Base-by-base conservation (phyloP, 176 grass and related monocot genomes). In the Rhynchospora tenuis region DNA sequence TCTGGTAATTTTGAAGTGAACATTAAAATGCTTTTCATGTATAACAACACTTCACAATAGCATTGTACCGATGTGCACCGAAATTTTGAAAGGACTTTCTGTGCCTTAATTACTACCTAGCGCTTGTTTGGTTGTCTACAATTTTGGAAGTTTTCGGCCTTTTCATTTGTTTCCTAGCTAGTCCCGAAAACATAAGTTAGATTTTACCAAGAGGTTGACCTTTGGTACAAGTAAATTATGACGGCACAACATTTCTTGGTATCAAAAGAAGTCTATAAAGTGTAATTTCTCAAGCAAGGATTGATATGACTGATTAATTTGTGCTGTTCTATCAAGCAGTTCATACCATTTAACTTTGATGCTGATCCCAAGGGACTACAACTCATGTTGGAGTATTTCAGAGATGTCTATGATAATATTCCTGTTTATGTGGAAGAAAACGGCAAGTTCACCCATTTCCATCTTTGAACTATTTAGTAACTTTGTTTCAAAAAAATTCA, bases 371-470 rank as follows among this genome's bases (percentile, higher is more conserved):
- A 85, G 9, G 94, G 94, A 22, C 73, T 97, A 68, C 84, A 91
- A 60, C 38, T 68, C 59, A 19, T 83, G 65, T 63, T 92, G 71
- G 60, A 89, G 79, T 89, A 97, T 67, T 59, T 92, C 54, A 88
- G 65, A 80, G 75, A 94, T 64, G 17, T 58, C 19, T 92, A 90
- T 16, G 86, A 81, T 28, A 67, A 89, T 61, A 65, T 86, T 64
- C 92, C 94, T 20, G 73, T 97, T 73, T 94, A 86, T 65, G 60
- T 97, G 62, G 82, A 97, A 83, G 94, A 97, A 85, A 97, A 93
- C 73, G 94, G 92, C 77, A 88, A 89, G 88, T 86, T n/a, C 64
- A 29, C 9, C 26, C 22, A 52, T 68, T 64, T 80, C 23, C 3
- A 19, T 9, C 3, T 67, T 51, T 68, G 5, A 69, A 58, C 7